Conservation (phyloP, 495 filamentous ascomycete species). For the Neurospora sp. region DNA sequence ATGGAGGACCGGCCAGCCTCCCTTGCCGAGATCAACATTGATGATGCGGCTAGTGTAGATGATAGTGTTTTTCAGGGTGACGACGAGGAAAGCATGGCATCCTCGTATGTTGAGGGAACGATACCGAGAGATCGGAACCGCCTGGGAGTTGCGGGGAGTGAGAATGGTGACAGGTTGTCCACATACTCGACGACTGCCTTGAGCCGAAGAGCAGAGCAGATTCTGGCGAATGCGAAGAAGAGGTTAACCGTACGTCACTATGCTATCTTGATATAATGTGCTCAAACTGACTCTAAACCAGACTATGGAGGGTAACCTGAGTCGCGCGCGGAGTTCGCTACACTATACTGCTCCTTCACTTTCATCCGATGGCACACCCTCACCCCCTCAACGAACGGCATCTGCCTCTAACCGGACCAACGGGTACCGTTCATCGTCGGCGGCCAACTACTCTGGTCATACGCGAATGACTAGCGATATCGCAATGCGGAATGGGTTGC, state of each 20-base stretch:
- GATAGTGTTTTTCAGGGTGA: slow-evolving; percentile 50
- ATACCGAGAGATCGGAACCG: slow-evolving; percentile 10
- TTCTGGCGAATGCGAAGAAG: slow-evolving; percentile 83
- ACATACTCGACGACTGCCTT: slow-evolving; percentile 59
- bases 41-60: slow-evolving; percentile 45
- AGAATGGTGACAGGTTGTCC: slow-evolving; percentile 22
- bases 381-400: slow-evolving; percentile 30
- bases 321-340: slow-evolving; percentile 65
- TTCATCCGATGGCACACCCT: slow-evolving; percentile 38
- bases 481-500: slow-evolving; percentile 28
- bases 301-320: slow-evolving; percentile 89
- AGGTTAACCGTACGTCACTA: slow-evolving; percentile 61
- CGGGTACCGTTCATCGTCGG: slow-evolving; percentile 7
- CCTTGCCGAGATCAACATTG: slow-evolving; percentile 49
- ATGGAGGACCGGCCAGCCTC: slow-evolving; percentile 31
- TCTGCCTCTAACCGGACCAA: slow-evolving; percentile 19
- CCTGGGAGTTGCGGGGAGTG: slow-evolving; percentile 15
- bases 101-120: slow-evolving; percentile 35
- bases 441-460: slow-evolving; percentile 21
- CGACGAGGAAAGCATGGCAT: slow-evolving; percentile 48
- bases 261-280: background rate
- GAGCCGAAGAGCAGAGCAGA: slow-evolving; percentile 75
- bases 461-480: slow-evolving; percentile 35
- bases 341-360: slow-evolving; percentile 49
- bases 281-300: slow-evolving; percentile 20